Conservation (phyloP, 83 land plant genomes). For the Thuja plicata region DNA sequence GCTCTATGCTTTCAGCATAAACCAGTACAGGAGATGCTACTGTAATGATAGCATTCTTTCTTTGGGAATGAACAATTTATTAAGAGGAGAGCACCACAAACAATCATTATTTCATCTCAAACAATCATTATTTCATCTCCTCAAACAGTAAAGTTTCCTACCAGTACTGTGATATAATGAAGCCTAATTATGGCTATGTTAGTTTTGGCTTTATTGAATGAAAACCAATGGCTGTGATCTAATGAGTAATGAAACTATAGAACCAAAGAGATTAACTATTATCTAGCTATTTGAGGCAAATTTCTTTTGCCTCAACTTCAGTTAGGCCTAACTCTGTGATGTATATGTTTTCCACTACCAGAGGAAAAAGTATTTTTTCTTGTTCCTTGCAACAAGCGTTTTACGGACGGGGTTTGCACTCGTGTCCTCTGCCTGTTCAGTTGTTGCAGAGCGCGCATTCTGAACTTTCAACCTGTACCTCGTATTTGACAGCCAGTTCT, state of each 20-base stretch:
- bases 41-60: not conserved
- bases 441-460: not conserved
- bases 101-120: not conserved
- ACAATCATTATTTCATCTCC: not conserved
- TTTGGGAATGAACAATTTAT: not conserved
- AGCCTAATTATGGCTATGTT: not conserved
- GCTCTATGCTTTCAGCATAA: not conserved
- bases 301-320: not conserved
- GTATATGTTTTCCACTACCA: not conserved
- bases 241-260: not conserved
- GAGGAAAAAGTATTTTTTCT: not conserved
- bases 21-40: no score
- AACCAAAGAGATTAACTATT: no score
- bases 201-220: not conserved
- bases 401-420: not conserved
- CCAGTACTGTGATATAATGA: not conserved
- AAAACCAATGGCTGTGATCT: not conserved
- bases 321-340: not conserved
- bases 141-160: no score
- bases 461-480: not conserved
- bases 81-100: not conserved
- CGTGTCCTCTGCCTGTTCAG: not conserved
- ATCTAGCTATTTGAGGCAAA: not conserved
- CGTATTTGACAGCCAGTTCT: slow-evolving; percentile 3
- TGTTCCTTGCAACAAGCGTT: not conserved